Evolutionary conservation across 1,139 yeast species (phyloP).

Genomic region (Pichiaceae sp.): DNA sequence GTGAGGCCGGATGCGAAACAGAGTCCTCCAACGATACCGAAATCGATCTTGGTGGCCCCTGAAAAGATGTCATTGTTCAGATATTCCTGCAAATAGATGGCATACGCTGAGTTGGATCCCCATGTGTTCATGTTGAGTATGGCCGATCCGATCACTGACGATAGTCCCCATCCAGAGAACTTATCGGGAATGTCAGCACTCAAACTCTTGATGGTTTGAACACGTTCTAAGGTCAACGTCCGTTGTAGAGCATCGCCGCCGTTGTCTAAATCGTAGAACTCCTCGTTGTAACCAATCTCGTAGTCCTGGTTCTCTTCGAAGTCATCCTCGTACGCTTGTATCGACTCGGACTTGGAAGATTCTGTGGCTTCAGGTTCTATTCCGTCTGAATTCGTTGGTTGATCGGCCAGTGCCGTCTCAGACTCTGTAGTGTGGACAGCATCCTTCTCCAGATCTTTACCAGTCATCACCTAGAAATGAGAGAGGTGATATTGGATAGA

Average conservation of each 20-base stretch:
- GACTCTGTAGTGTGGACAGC: neutral
- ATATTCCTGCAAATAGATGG: constrained; percentile 48
- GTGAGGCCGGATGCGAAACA: constrained; percentile 39
- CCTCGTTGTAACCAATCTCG: neutral
- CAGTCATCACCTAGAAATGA: too few species aligned
- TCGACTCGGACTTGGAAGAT: neutral
- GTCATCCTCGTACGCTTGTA: neutral
- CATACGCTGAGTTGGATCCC: constrained; percentile 56
- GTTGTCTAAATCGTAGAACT: neutral
- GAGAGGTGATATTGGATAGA: too few species aligned
- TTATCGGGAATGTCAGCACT: constrained; percentile 19
- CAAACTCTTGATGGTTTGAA: neutral
- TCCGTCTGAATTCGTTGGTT: neutral
- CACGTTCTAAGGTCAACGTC: neutral
- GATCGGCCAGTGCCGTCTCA: neutral
- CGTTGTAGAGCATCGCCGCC: neutral
- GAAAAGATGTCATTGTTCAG: constrained; percentile 33
- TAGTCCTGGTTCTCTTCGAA: neutral
- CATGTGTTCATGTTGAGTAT: constrained; percentile 41
- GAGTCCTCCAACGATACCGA: constrained; percentile 52
- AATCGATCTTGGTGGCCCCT: constrained; percentile 44
- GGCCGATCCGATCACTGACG: constrained; percentile 31
- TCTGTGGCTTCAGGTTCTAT: neutral
- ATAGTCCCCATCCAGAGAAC: constrained; percentile 39
- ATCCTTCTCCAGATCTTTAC: neutral